Conservation (phyloP, 2,329 filamentous ascomycete species). For the Elsinoe necatrix region DNA sequence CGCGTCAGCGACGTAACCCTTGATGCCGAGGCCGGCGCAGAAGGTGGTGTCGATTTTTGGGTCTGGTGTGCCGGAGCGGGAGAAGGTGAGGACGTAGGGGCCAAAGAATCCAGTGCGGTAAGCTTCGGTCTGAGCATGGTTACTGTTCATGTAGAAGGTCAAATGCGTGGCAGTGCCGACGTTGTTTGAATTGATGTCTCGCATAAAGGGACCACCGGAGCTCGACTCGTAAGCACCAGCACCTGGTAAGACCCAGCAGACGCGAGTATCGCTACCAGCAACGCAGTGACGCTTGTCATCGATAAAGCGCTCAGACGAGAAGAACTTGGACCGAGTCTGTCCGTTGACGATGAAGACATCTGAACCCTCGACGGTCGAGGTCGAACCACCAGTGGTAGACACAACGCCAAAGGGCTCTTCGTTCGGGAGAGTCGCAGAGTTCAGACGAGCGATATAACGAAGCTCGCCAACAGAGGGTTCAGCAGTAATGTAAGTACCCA, state of each 20-base stretch:
- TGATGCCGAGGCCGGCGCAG: conserved; percentile 50
- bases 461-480: conserved; percentile 42
- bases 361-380: conserved; percentile 47
- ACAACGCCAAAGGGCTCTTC: conserved; percentile 35
- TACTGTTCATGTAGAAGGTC: conserved; percentile 62
- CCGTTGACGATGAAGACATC: conserved; percentile 49
- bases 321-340: conserved; percentile 62
- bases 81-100: conserved; percentile 56
- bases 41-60: conserved; percentile 48
- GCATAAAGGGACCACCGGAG: conserved; percentile 56
- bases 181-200: conserved; percentile 58
- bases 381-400: conserved; percentile 46
- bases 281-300: conserved; percentile 59
- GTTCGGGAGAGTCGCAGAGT: conserved; percentile 33
- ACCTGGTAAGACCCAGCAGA: conserved; percentile 52
- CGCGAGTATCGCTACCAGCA: conserved; percentile 41
- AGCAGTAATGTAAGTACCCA: conserved; percentile 51
- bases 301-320: conserved; percentile 60
- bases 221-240: conserved; percentile 49
- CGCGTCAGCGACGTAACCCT: conserved; percentile 49
- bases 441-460: conserved; percentile 55
- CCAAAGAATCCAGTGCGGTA: conserved; percentile 57
- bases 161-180: conserved; percentile 49
- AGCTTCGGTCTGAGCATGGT: conserved; percentile 54
- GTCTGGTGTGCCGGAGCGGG: conserved; percentile 47